Base-by-base conservation (phyloP, 768 basidiomycete genomes). In the Podaxis rugospora region DNA sequence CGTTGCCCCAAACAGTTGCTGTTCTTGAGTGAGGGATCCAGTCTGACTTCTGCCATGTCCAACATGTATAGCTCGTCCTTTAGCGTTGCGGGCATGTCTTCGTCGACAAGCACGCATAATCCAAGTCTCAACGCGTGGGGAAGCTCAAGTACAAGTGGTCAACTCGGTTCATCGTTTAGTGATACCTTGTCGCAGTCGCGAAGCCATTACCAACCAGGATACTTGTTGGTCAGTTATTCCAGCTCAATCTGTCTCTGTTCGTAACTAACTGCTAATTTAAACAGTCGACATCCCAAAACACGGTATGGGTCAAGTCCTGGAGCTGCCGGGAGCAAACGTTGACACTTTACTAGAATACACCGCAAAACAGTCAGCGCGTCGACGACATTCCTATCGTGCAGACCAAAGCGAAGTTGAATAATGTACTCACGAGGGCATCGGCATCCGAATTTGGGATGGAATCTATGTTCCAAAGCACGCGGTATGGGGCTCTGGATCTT, bases 351-450 rank as follows among this genome's bases (percentile, higher is more conserved):
- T 62, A 83, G 80, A 74, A 74, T 56, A 69, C 74, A 13, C 83
- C 82, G 3, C 85, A 83, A 64, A 82, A 78, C 36, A 81, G 77
- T 59, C 86, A 87, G 68, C 83, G 88, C 28, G 77, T 82, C 13
- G 90, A 92, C 62, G 90, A 93, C 62, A 79, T 83, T 47, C 90
- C 90, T 3, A 77, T 89, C 11, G 85, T 93, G 14, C 86, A 83
- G 62, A 91, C 90, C 0, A 92, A 92, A 69, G 90, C 90, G 23
- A 90, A 92, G 69, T 80, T 91, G 75, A 92, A 87, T 69, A 82
- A 86, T 61, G 81, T 82, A 5, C 76, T 90, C 16, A 79, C 87
- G 18, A 80, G 87, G 58, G 82, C 85, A 11, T 77, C 85, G 21
- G 78, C 85, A 1, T 81, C 85, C 16, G 88, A 90, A 62, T 92